These are phyloP conservation scores for Penicillium arizonense DNA, from an alignment of 495 filamentous ascomycete species.

Conservation along the genomic window DNA sequence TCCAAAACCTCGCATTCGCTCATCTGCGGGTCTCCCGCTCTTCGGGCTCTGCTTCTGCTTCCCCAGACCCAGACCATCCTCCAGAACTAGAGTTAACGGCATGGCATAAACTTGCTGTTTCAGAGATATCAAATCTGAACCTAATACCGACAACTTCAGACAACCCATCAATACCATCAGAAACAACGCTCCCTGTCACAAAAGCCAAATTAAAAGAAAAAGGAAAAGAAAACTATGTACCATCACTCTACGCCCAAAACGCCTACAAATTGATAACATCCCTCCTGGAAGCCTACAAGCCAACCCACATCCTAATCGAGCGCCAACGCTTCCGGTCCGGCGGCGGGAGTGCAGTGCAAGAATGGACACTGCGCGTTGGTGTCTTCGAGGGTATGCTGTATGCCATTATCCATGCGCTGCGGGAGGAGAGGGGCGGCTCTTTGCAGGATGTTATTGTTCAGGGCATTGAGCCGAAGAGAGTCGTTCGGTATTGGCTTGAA, in stretches of 20 bases:
- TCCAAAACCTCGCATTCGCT: constrained; percentile 76
- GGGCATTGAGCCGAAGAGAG: constrained; percentile 40
- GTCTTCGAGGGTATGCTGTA: constrained; percentile 88
- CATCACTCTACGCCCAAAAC: constrained; percentile 53
- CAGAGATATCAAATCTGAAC: constrained; percentile 18
- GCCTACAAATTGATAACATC: constrained; percentile 60
- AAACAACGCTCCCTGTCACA: neutral
- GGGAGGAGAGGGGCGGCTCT: constrained; percentile 30
- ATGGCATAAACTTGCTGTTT: constrained; percentile 35
- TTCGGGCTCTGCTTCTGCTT: neutral
- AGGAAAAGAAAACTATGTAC: constrained; percentile 52
- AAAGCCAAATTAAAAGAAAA: constrained; percentile 11
- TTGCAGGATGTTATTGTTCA: constrained; percentile 24
- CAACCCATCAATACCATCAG: neutral
- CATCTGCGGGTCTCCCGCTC: constrained; percentile 28
- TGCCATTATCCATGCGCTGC: constrained; percentile 64
- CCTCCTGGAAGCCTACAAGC: constrained; percentile 47
- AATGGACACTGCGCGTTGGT: constrained; percentile 92
- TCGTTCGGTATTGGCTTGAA: constrained; percentile 40
- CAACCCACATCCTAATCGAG: constrained; percentile 81
- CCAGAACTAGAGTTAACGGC: constrained; percentile 25
- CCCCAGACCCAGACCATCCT: neutral
- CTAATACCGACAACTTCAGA: neutral
- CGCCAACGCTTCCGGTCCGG: constrained; percentile 80
- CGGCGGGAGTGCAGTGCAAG: constrained; percentile 62